Conservation (phyloP, 2,329 filamentous ascomycete species). For the Metarhizium humberi region DNA sequence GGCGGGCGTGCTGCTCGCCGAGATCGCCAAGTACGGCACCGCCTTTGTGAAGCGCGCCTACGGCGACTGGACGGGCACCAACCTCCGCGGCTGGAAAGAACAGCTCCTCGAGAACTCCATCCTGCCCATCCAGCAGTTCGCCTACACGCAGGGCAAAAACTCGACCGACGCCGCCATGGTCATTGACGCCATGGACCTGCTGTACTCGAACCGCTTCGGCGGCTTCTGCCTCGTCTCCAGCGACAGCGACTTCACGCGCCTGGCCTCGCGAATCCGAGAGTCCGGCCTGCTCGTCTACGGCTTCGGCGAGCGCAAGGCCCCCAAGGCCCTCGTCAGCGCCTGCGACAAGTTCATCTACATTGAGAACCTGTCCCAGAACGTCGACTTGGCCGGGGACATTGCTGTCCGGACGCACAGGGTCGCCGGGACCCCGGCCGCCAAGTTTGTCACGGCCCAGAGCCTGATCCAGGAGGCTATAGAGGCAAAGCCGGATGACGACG, state of each 20-base stretch:
- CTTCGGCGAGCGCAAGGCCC: slow-evolving; percentile 23
- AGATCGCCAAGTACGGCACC: slow-evolving; percentile 24
- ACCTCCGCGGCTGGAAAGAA: slow-evolving; percentile 20
- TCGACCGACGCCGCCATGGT: slow-evolving; percentile 25
- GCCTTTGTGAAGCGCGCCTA: slow-evolving; percentile 21
- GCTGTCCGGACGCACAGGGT: background rate
- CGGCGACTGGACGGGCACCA: slow-evolving; percentile 22
- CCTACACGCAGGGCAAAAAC: slow-evolving; percentile 26
- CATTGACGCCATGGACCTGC: slow-evolving; percentile 28
- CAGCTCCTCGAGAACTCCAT: slow-evolving; percentile 21
- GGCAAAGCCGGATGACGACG: slow-evolving; percentile 13
- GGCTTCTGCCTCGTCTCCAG: slow-evolving; percentile 25
- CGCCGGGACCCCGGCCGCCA: background rate
- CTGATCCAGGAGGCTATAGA: slow-evolving; percentile 12
- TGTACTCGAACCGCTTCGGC: slow-evolving; percentile 21
- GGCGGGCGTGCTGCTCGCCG: slow-evolving; percentile 15
- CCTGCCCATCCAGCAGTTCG: slow-evolving; percentile 26
- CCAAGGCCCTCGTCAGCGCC: slow-evolving; percentile 20
- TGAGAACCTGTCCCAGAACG: slow-evolving; percentile 10
- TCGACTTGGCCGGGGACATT: background rate
- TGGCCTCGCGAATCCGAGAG: slow-evolving; percentile 23
- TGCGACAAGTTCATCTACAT: slow-evolving; percentile 25
- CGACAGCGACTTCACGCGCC: slow-evolving; percentile 26
- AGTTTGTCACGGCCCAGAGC: background rate
- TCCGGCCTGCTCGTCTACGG: slow-evolving; percentile 23